phyloP scores from a whole-genome alignment of 805 yeast species.

The Lipomyces orientalis region DNA sequence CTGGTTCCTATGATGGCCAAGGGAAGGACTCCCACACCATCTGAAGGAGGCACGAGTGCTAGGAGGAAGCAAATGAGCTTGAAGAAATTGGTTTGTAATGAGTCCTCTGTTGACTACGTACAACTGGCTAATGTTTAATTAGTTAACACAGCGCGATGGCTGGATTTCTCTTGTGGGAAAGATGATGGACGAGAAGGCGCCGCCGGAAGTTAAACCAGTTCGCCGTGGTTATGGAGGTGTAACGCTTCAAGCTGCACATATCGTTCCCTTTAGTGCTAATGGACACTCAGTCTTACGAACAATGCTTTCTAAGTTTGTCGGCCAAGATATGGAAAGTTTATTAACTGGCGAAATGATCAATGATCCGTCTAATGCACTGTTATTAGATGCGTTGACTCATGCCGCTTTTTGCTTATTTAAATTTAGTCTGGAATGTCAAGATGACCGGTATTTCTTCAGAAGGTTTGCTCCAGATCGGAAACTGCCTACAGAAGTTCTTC shows the following conservation, averaged over 20 bases:
- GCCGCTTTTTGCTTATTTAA: not conserved
- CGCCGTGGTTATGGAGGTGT: not conserved
- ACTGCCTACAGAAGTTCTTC: not conserved
- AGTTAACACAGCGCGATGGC: not conserved
- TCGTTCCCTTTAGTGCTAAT: not conserved
- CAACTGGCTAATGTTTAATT: too few species aligned
- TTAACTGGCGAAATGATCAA: not conserved
- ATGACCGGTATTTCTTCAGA: not conserved
- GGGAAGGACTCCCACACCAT: not conserved
- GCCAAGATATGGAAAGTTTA: not conserved
- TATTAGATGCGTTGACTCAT: not conserved
- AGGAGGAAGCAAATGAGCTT: not conserved
- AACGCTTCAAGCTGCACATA: constrained; percentile 3
- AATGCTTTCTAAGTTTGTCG: not conserved
- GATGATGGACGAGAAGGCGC: not conserved
- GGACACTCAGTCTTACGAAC: not conserved
- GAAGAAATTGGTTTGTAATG: too few species aligned
- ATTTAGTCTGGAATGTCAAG: constrained; percentile 2
- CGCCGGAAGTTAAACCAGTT: not conserved
- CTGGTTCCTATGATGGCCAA: constrained; percentile 1
- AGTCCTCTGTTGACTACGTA: too few species aligned
- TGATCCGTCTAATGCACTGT: constrained; percentile 2
- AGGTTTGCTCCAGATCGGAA: not conserved
- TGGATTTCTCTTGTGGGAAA: constrained; percentile 1
- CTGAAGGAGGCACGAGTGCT: not conserved